Evolutionary conservation across 345 rosid species (phyloP), one percentile per base, ranked within the genome.

Genomic region (Gossypium thurberi): DNA sequence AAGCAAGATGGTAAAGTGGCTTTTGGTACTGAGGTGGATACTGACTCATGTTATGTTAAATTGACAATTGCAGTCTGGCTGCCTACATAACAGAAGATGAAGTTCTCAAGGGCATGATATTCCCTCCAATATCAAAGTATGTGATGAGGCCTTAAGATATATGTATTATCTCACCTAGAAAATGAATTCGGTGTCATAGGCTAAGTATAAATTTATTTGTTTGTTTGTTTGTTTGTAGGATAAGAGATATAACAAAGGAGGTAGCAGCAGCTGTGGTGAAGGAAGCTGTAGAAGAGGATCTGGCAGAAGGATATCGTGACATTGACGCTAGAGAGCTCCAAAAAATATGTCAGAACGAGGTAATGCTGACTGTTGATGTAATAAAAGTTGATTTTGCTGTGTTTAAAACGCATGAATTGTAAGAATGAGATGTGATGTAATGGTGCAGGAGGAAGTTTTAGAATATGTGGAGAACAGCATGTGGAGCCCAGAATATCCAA

Each of bases 401-500:
- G 58, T 62, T 55, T 42, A 10, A 8, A 58, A 20, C 43, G 2
- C 37, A 47, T 6, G 7, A 42, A 47, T 42, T 46, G 40, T 51
- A 15, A 57, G 17, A 44, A 60, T 69, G 53, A 8, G 6, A 11
- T 63, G 26, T 58, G 6, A 23, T 58, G 65, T 44, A 52, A 12
- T 73, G 46, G 47, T 74, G 78, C 87, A 91, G 99, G 97, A 88
- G 82, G 92, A 85, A 79, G 80, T 95, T 20, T 59, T 76, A 53
- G 81, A 84, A 46, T 91, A 75, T 65, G 99, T 92, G 82, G 75
- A 84, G 79, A 85, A 81, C 76, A 92, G 85, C 88, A 90, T 92
- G 99, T 92, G 99, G 98, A 84, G 75, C 78, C 98, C 99, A 15
- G 90, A 87, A 63, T 95, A 95, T 75, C 92, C 99, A 28, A 86